Evolutionary conservation across 768 basidiomycete genomes (phyloP).

Genomic region (Coprinellus aureogranulatus): DNA sequence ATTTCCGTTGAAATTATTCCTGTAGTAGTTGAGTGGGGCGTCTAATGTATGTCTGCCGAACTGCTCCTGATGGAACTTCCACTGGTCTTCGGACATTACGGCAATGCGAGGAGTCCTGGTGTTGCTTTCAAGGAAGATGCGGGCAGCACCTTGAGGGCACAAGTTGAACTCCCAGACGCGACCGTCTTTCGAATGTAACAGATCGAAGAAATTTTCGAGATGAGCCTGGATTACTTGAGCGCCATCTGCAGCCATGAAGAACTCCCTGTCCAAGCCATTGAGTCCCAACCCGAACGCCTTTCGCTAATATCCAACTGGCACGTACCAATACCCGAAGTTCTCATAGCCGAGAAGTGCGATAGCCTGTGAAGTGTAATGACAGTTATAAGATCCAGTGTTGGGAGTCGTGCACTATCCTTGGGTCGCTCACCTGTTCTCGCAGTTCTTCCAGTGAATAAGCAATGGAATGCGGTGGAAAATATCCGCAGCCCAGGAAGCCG

Average conservation of each 20-base stretch:
- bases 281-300: not conserved
- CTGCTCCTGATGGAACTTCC: conserved; percentile 23
- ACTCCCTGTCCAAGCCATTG: conserved; percentile 21
- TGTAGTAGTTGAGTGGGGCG: conserved; percentile 36
- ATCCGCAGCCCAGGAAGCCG: conserved; percentile 37
- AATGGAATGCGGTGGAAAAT: conserved; percentile 25
- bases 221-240: conserved; percentile 33
- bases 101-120: not conserved
- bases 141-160: conserved; percentile 11
- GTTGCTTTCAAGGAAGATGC: conserved; percentile 12
- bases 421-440: conserved; percentile 1
- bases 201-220: conserved; percentile 35
- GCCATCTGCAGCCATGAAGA: conserved; percentile 34
- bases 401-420: too few species aligned
- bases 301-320: too few species aligned
- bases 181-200: conserved; percentile 22
- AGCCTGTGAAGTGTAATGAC: too few species aligned
- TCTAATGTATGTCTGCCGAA: conserved; percentile 26
- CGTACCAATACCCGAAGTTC: conserved; percentile 27
- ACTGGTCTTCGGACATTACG: not conserved
- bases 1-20: conserved; percentile 16
- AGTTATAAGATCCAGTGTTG: too few species aligned
- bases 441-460: conserved; percentile 16
- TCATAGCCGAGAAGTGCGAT: conserved; percentile 24
- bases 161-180: conserved; percentile 9